Conservation (phyloP, 495 filamentous ascomycete genomes). For the Clohesyomyces aquaticus region DNA sequence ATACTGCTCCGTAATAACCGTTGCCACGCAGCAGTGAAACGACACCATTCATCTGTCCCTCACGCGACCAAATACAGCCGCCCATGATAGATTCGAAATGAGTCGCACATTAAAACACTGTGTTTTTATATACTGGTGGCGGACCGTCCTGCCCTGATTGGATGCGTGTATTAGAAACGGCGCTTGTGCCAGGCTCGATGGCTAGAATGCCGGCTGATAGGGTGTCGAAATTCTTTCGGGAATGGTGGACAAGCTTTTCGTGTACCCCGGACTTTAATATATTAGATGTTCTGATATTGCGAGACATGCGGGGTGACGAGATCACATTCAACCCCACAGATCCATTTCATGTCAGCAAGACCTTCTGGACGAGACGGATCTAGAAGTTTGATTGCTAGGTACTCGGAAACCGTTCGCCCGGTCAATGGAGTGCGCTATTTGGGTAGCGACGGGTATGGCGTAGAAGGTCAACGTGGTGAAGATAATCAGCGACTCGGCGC, state of each 20-base stretch:
- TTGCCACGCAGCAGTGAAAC: slow-evolving; percentile 13
- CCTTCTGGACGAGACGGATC: slow-evolving; percentile 11
- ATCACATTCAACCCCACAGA: neutral
- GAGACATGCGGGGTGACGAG: slow-evolving; percentile 25
- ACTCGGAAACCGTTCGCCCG: slow-evolving; percentile 1
- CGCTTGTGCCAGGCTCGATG: neutral
- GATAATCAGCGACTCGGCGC: neutral
- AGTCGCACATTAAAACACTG: slow-evolving; percentile 32
- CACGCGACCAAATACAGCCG: slow-evolving; percentile 11
- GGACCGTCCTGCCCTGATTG: slow-evolving; percentile 36
- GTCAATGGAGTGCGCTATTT: slow-evolving; percentile 2
- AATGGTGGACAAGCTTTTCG: slow-evolving; percentile 9
- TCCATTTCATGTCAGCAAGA: slow-evolving; percentile 16
- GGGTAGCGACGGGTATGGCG: slow-evolving; percentile 26
- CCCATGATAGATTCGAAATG: slow-evolving; percentile 35
- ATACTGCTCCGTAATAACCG: slow-evolving; percentile 15
- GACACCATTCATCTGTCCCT: slow-evolving; percentile 14
- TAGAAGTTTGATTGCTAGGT: neutral
- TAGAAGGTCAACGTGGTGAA: slow-evolving; percentile 6
- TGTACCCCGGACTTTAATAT: slow-evolving; percentile 38
- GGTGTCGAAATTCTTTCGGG: slow-evolving; percentile 25
- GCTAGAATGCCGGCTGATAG: slow-evolving; percentile 27
- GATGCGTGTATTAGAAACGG: slow-evolving; percentile 25
- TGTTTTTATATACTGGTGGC: slow-evolving; percentile 25
- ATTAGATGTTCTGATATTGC: neutral